These are phyloP conservation scores for Elsinoe necatrix DNA, from an alignment of 2,329 filamentous ascomycete species.

Conservation along the genomic window DNA sequence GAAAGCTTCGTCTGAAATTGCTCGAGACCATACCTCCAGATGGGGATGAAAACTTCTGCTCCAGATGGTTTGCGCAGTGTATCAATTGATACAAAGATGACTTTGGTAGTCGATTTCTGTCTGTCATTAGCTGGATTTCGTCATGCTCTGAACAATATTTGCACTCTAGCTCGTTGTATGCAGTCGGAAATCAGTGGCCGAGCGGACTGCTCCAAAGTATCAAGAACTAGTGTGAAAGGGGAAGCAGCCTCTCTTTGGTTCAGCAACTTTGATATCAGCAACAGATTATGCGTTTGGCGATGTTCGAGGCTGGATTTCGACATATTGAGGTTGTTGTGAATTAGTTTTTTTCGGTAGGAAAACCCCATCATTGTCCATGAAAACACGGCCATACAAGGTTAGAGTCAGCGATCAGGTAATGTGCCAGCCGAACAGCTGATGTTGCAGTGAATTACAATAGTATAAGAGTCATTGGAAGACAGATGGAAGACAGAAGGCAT, in stretches of 20 bases:
- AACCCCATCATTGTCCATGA: too few relatives aligned
- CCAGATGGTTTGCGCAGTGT: constrained; percentile 57
- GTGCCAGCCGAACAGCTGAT: background rate
- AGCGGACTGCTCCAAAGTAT: constrained; percentile 75
- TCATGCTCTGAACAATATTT: constrained; percentile 18
- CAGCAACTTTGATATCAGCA: constrained; percentile 74
- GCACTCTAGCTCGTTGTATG: constrained; percentile 63
- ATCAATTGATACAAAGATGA: constrained; percentile 71
- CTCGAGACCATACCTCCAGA: constrained; percentile 26
- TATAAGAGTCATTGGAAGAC: background rate
- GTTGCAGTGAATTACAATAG: background rate
- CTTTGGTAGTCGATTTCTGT: constrained; percentile 56
- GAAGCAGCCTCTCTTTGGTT: constrained; percentile 70
- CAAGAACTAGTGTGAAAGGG: constrained; percentile 77
- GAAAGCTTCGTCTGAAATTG: constrained; percentile 20
- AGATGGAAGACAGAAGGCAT: background rate
- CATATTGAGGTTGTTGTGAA: constrained; percentile 35
- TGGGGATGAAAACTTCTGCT: constrained; percentile 56
- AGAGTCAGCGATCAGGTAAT: background rate
- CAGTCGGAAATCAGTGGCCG: constrained; percentile 64
- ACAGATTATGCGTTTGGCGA: constrained; percentile 71
- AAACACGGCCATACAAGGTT: too few relatives aligned
- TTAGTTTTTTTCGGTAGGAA: background rate
- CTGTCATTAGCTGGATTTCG: constrained; percentile 8
- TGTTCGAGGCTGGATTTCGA: constrained; percentile 53